Conservation (phyloP, 164 flowering plant species). For the Pachysandra terminalis region DNA sequence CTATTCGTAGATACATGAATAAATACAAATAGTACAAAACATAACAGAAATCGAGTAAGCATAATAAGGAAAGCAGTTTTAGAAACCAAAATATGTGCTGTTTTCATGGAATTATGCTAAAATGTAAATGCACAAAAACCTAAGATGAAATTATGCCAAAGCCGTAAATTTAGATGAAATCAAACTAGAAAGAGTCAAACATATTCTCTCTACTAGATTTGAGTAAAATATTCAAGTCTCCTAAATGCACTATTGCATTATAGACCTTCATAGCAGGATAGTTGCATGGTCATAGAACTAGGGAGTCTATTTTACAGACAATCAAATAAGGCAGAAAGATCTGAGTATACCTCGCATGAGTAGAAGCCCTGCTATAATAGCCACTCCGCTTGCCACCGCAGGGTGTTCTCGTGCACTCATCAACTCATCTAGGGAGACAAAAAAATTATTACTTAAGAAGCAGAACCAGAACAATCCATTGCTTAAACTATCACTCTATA, state of each 20-base stretch:
- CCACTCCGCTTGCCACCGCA: constrained; percentile 49
- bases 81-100: too few relatives aligned
- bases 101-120: too few relatives aligned
- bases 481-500: neutral
- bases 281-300: neutral
- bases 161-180: too few relatives aligned
- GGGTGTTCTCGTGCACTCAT: constrained; percentile 64
- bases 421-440: constrained; percentile 52
- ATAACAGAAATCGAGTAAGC: too few relatives aligned
- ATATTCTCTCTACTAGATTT: too few relatives aligned
- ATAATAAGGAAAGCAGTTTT: too few relatives aligned
- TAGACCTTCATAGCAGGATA: neutral
- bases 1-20: too few relatives aligned
- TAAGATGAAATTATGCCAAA: too few relatives aligned
- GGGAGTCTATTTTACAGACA: neutral
- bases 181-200: too few relatives aligned
- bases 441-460: constrained; percentile 3
- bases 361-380: constrained; percentile 50
- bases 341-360: constrained; percentile 55
- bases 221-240: too few relatives aligned
- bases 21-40: too few relatives aligned
- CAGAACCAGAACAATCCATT: neutral
- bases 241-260: neutral
- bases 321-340: neutral
- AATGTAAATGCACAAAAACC: too few relatives aligned